Evolutionary conservation across 2,329 filamentous ascomycete species (phyloP).

Genomic region (Xylaria digitata): DNA sequence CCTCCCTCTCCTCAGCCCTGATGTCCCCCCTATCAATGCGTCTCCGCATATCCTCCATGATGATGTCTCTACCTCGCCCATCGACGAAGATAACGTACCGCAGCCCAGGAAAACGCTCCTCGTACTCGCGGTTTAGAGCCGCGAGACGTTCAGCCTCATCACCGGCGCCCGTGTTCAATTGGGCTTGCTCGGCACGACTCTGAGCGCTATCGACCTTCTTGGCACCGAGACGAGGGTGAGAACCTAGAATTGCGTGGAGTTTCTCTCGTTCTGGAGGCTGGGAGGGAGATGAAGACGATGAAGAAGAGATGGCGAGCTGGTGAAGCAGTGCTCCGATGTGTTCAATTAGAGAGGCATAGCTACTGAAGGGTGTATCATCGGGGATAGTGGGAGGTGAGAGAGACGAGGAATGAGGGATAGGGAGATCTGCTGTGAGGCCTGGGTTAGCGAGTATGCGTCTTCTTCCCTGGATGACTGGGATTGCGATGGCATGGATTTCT

Average conservation of each 20-base stretch:
- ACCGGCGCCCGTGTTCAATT: constrained; percentile 68
- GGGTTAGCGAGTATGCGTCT: constrained; percentile 67
- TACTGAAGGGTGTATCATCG: constrained; percentile 62
- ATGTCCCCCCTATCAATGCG: constrained; percentile 77
- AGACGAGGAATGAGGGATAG: constrained; percentile 73
- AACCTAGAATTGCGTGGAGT: constrained; percentile 78
- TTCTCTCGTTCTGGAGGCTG: constrained; percentile 59
- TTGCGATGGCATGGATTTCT: constrained; percentile 76
- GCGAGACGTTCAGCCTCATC: constrained; percentile 69
- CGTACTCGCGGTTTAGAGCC: constrained; percentile 80
- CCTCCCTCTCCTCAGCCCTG: constrained; percentile 75
- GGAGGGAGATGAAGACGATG: constrained; percentile 32
- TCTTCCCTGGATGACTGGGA: constrained; percentile 69
- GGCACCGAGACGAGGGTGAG: constrained; percentile 85
- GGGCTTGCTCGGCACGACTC: constrained; percentile 84
- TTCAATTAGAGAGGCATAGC: constrained; percentile 77
- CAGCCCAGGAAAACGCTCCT: constrained; percentile 81
- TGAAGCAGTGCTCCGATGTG: constrained; percentile 72
- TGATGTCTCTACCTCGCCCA: constrained; percentile 75
- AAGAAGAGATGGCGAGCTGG: constrained; percentile 59
- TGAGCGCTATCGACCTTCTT: constrained; percentile 84
- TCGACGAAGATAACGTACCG: constrained; percentile 95
- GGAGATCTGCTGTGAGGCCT: constrained; percentile 82
- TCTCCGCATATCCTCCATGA: constrained; percentile 84
- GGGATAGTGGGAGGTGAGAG: constrained; percentile 62